phyloP scores from a whole-genome alignment of 768 basidiomycete species.

The Mrakia frigida region DNA sequence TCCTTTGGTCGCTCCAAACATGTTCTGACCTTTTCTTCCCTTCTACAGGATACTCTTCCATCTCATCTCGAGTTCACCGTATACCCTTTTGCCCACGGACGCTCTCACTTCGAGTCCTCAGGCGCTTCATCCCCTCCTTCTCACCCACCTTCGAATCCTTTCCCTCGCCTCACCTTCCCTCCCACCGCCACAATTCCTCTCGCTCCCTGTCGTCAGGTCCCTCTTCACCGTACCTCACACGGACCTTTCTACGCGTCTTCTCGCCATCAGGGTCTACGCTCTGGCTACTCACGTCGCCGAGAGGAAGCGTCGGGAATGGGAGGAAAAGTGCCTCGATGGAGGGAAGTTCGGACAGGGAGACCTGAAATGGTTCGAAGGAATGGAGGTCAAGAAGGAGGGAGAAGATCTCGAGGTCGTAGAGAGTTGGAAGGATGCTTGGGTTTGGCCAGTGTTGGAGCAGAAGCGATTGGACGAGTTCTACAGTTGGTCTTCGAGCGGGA shows the following conservation, averaged over 20 bases:
- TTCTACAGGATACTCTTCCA: constrained; percentile 53
- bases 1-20: neutral
- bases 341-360: constrained; percentile 52
- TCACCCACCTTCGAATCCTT: constrained; percentile 29
- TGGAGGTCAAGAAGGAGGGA: neutral
- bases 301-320: constrained; percentile 62
- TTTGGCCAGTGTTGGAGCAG: constrained; percentile 66
- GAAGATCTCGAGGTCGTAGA: constrained; percentile 37
- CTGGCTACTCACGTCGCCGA: constrained; percentile 46
- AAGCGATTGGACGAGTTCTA: constrained; percentile 53
- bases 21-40: constrained; percentile 48
- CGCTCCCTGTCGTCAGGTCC: constrained; percentile 33
- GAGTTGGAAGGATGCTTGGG: constrained; percentile 65
- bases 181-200: constrained; percentile 28
- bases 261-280: constrained; percentile 75
- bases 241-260: constrained; percentile 43
- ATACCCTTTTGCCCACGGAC: constrained; percentile 27
- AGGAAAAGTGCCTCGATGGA: constrained; percentile 56
- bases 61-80: constrained; percentile 42
- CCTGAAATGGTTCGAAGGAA: constrained; percentile 46
- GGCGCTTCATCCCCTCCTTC: constrained; percentile 29
- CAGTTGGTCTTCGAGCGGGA: constrained; percentile 48
- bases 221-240: constrained; percentile 33
- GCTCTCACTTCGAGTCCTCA: constrained; percentile 29
- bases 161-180: constrained; percentile 19